phyloP scores from a whole-genome alignment of 2,329 filamentous ascomycete genomes.

The Gliomastix tumulicola region DNA sequence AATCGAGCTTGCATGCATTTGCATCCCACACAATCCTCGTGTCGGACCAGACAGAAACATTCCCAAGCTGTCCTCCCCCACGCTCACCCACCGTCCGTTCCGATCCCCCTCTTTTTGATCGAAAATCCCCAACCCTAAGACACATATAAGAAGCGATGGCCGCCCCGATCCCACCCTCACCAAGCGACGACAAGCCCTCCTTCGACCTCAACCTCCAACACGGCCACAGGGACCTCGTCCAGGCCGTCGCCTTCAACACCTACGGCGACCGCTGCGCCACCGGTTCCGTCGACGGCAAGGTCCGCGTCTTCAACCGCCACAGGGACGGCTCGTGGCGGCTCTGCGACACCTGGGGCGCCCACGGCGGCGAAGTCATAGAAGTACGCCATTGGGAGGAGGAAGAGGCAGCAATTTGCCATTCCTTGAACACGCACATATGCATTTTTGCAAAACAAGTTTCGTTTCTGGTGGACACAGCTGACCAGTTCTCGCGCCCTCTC shows the following conservation, averaged over 20 bases:
- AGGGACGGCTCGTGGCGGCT: conserved; percentile 71
- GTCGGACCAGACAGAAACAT: too few relatives aligned
- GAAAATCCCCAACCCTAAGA: not conserved
- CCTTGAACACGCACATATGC: conserved; percentile 8
- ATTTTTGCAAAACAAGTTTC: too few relatives aligned
- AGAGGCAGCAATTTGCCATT: too few relatives aligned
- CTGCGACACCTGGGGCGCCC: conserved; percentile 83
- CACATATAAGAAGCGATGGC: conserved; percentile 17
- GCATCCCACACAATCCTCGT: too few relatives aligned
- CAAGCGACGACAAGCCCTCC: conserved; percentile 35
- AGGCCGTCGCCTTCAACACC: conserved; percentile 82
- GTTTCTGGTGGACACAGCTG: not conserved
- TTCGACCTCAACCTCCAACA: conserved; percentile 61
- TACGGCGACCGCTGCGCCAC: conserved; percentile 90
- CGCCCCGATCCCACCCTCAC: conserved; percentile 22
- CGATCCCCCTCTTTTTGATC: not conserved
- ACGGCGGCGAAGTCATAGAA: conserved; percentile 85
- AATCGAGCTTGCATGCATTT: too few relatives aligned
- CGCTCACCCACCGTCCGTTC: not conserved
- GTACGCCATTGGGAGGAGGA: too few relatives aligned
- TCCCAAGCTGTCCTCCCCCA: too few relatives aligned
- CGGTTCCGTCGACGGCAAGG: conserved; percentile 84
- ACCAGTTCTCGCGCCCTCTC: too few relatives aligned
- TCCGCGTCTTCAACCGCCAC: conserved; percentile 85
- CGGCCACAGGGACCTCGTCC: conserved; percentile 73